Evolutionary conservation across 2,329 filamentous ascomycete species (phyloP).

Genomic region (Diplodia corticola): DNA sequence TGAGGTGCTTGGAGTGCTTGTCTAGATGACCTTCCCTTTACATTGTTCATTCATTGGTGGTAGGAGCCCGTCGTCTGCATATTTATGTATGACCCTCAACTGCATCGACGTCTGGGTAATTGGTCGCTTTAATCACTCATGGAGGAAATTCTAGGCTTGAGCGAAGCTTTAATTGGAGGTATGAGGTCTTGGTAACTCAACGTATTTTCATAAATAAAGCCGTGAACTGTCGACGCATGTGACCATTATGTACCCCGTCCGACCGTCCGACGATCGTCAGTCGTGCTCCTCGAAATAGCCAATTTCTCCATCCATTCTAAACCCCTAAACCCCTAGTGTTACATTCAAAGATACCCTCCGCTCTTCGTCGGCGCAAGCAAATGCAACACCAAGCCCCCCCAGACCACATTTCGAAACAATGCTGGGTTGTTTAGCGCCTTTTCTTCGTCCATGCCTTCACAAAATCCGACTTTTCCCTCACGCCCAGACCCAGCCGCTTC

Average conservation of each 20-base stretch:
- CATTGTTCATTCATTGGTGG: too few relatives aligned
- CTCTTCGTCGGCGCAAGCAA: background rate
- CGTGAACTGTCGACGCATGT: background rate
- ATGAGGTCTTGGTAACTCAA: background rate
- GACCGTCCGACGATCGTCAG: background rate
- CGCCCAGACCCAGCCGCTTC: constrained; percentile 81
- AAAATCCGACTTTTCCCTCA: constrained; percentile 81
- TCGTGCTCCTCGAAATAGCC: background rate
- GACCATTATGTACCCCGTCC: background rate
- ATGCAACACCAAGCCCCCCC: background rate
- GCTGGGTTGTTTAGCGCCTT: constrained; percentile 28
- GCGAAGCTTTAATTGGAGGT: background rate
- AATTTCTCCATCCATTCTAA: constrained; percentile 9
- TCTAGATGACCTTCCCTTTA: too few relatives aligned
- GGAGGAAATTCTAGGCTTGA: background rate
- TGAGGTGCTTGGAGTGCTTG: background rate
- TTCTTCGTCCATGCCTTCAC: constrained; percentile 66
- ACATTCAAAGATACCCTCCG: background rate
- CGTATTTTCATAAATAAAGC: background rate
- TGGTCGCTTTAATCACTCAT: background rate
- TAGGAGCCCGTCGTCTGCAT: too few relatives aligned
- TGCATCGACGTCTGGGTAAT: background rate
- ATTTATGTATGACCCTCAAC: background rate
- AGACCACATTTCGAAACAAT: background rate
- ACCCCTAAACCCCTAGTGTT: background rate